Base-by-base conservation (phyloP, 2,329 filamentous ascomycete species). In the Monilinia laxa region DNA sequence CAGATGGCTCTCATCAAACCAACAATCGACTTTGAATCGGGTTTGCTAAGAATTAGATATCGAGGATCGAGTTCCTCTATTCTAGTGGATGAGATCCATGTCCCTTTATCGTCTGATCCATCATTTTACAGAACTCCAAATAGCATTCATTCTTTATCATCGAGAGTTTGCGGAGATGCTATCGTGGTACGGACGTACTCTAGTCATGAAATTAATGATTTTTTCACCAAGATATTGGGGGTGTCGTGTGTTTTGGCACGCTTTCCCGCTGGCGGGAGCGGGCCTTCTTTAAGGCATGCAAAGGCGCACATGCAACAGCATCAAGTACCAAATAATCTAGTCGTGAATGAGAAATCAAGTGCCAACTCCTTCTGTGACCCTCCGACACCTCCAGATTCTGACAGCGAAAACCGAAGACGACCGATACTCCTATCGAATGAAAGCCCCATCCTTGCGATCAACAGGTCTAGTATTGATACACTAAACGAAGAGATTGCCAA, bases 401-500 rank as follows among this genome's bases (percentile, higher is more conserved):
- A 86, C 68, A 80, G 79, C 35, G 81, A 87, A 73, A 73, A 69
- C 67, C 20, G 73, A 71, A 56, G 75, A 62, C 76, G 73, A 14
- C 85, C 87, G 4, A 93, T 98, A 45, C 80, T 95, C 0, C 81
- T 99, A 3, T 91, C 93, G 31, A 99, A 99, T 76, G 95, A 98
- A 78, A 96, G 92, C 64, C 94, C 95, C 0, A 96, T 99, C 55
- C 84, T 99, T 0, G 85, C 92, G 57, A 89, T 98, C 66, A 92
- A 91, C 25, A 84, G 87, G 64, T 87, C 90, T 12, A 97, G 93
- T 71, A 84, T 98, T 58, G 87, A 91, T 57, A 84, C 84, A 2
- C 79, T 98, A 10, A 98, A 98, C 74, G 80, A 84, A 68, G 81
- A 86, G 16, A 95, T 98, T 72, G 83, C 80, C 64, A 77, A 79